Evolutionary conservation across 73 alveolate genomes (phyloP).

Genomic region (Breviolum minutum): DNA sequence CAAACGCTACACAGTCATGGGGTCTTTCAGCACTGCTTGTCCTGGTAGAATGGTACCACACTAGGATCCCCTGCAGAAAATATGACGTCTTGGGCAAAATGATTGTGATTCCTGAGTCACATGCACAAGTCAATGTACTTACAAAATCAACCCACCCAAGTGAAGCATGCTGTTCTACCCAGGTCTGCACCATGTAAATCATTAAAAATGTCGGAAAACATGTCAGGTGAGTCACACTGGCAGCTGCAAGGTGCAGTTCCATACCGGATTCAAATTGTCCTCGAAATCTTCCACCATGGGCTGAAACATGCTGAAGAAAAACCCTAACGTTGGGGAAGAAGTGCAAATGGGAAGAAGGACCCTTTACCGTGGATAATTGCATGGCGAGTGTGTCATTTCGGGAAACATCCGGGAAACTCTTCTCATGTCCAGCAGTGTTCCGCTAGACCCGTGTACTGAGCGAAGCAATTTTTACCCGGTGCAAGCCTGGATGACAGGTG

Average conservation of each 20-base stretch:
- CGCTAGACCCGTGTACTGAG: no score
- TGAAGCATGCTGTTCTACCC: no score
- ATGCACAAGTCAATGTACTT: not conserved
- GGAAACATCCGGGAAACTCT: no score
- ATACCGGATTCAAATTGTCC: constrained; percentile 56
- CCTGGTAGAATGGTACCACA: not conserved
- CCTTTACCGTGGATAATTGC: no score
- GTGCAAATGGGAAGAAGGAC: no score
- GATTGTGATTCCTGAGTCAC: not conserved
- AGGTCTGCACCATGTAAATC: not conserved
- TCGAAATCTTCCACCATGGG: not conserved
- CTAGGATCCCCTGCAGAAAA: not conserved
- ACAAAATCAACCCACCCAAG: not conserved
- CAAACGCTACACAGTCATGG: not conserved
- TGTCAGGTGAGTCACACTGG: constrained; percentile 2
- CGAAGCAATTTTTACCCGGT: no score
- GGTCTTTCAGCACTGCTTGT: not conserved
- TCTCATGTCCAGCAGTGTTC: no score
- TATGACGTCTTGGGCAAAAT: not conserved
- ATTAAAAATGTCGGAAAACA: not conserved
- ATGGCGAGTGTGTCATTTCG: no score
- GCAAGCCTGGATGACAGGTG: not conserved
- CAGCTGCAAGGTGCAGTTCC: constrained; percentile 72
- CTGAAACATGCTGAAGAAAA: not conserved
- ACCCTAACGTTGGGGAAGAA: no score